Evolutionary conservation across 495 filamentous ascomycete genomes (phyloP), one percentile per base, ranked within the genome.

Genomic region (Neurospora sublineolata): DNA sequence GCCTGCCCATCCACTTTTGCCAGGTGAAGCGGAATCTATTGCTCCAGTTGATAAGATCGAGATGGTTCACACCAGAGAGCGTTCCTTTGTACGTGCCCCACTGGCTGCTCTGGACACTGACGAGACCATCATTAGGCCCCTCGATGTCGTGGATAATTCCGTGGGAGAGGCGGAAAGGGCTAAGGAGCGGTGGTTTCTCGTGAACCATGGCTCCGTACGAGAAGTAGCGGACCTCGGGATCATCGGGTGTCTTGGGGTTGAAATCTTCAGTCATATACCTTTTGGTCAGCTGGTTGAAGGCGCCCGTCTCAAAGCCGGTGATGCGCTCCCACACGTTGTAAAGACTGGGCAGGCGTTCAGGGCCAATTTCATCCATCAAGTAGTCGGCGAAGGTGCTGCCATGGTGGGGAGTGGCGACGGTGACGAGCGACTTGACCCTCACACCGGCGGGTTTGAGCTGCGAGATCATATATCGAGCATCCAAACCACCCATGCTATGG

Each of bases 71-170:
- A 11, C 87, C 89, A 6, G 94, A 80, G n/a, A 99, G 79, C 3
- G 95, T 97, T 4, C 95, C 95, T 79, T 94, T 92, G 78, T 97
- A 97, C 1, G 85, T 86, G n/a, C 95, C 95, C 94, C 94, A 97
- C 75, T 86, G 85, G 73, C 90, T 90, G 76, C 93, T 97, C 10
- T 85, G 81, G 36, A 97, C 93, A 77, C 92, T 96, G 20, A 99
- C 95, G 5, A 99, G 86, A 0, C 95, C 95, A 74, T 99, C 95
- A 78, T 99, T 99, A 1, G 89, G 87, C 0, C 94, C 94, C 81
- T 97, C 95, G 5, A 80, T 73, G 42, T 85, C 78, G 68, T 87
- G 78, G 36, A 99, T 88, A 40, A 97, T 87, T 9, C 80, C 77
- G 75, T 95, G 90, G 0, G 93, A 91, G 11, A 84, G 82, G 0